These are phyloP conservation scores for Hyphopichia khmerensis DNA, from an alignment of 1,139 yeast species.

Conservation along the genomic window DNA sequence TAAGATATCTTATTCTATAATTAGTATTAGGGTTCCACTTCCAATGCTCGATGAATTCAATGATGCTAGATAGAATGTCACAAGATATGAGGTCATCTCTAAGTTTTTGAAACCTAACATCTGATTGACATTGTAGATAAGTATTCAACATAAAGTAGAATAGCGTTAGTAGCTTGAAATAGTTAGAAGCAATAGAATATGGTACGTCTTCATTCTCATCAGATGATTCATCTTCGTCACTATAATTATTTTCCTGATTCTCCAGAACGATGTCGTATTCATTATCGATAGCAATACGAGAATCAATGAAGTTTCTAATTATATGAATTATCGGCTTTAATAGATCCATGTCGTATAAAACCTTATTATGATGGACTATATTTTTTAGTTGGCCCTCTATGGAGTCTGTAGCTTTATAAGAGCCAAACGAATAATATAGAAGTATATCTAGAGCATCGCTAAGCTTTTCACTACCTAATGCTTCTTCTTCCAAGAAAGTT, in stretches of 20 bases:
- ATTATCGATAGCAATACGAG: slow-evolving; percentile 13
- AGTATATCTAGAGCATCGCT: slow-evolving; percentile 11
- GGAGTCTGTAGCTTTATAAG: slow-evolving; percentile 27
- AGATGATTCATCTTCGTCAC: neutral
- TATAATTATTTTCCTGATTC: neutral
- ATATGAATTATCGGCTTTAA: slow-evolving; percentile 12
- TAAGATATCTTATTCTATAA: slow-evolving; percentile 48
- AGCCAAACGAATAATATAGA: slow-evolving; percentile 44
- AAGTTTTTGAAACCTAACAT: slow-evolving; percentile 11
- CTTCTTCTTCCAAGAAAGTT: neutral
- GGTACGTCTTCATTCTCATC: neutral
- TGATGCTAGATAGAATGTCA: slow-evolving; percentile 44
- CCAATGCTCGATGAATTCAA: slow-evolving; percentile 62
- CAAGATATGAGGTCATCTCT: slow-evolving; percentile 21
- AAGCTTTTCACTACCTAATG: neutral
- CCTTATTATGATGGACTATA: slow-evolving; percentile 24
- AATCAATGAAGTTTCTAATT: slow-evolving; percentile 14
- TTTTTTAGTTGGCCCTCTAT: slow-evolving; percentile 34
- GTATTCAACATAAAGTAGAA: slow-evolving; percentile 48
- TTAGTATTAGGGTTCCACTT: slow-evolving; percentile 48
- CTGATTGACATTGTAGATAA: slow-evolving; percentile 22
- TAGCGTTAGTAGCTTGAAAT: slow-evolving; percentile 48
- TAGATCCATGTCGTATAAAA: slow-evolving; percentile 8
- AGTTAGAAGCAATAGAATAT: slow-evolving; percentile 15
- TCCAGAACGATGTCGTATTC: neutral